Evolutionary conservation across 139 green algal genomes (phyloP), one percentile per base, ranked within the genome.

Genomic region (Limnomonas spitsbergensis): DNA sequence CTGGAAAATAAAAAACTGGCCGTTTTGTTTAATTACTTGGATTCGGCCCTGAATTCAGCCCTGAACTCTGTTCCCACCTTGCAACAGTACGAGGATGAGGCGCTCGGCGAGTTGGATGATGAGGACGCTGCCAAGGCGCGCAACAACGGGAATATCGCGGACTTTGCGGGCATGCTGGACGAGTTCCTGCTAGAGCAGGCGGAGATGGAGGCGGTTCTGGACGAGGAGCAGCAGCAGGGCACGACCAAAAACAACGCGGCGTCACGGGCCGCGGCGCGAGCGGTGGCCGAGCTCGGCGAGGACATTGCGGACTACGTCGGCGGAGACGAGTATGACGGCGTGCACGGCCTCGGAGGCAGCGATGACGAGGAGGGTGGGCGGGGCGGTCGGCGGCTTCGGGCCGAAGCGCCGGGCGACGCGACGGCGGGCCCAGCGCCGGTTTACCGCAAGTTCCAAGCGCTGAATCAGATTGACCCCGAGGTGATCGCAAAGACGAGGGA

Each of bases 31-130:
- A n/a, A n/a, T n/a, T n/a, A n/a, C n/a, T n/a, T n/a, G n/a, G n/a
- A n/a, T n/a, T n/a, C n/a, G n/a, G n/a, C n/a, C n/a, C n/a, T n/a
- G n/a, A n/a, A n/a, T n/a, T n/a, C n/a, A n/a, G n/a, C n/a, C n/a
- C n/a, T n/a, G n/a, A n/a, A n/a, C n/a, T n/a, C n/a, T n/a, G n/a
- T n/a, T n/a, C n/a, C n/a, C n/a, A n/a, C n/a, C n/a, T n/a, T n/a
- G n/a, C n/a, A n/a, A n/a, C 38, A 78, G 40, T 78, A 78, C n/a
- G 71, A 81, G 54, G 81, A 91, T 38, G 89, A 94, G 34, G 89
- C 93, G 35, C 82, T 95, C 29, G 92, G 88, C 26, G 85, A 91
- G 38, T 77, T 95, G 67, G 88, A 93, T 2, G 88, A 93, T 24
- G 87, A 87, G 2, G 81, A 83, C 27, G 84, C 81, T 52, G 85